Evolutionary conservation across 805 yeast species (phyloP).

Genomic region (Starmerella bombicola): DNA sequence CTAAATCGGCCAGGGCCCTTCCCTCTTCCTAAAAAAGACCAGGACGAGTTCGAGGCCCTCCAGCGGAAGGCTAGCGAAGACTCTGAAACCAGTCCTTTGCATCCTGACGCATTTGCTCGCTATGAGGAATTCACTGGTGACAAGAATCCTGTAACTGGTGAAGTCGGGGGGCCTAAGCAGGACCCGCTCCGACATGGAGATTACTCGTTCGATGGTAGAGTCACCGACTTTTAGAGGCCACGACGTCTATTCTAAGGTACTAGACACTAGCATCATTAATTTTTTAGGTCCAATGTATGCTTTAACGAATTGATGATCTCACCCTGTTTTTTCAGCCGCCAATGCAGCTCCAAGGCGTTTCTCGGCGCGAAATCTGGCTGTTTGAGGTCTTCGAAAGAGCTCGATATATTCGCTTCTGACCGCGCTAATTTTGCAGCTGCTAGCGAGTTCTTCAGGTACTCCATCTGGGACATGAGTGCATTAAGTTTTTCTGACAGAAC

Average conservation of each 20-base stretch:
- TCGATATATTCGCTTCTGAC: background rate
- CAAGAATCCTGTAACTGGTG: slow-evolving; percentile 85
- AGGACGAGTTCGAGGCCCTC: slow-evolving; percentile 80
- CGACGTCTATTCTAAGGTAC: background rate
- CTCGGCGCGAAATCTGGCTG: background rate
- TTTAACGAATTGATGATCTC: slow-evolving; percentile 5
- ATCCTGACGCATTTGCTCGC: slow-evolving; percentile 55
- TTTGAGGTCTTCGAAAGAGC: background rate
- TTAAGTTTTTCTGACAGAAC: slow-evolving; percentile 26
- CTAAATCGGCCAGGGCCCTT: slow-evolving; percentile 46
- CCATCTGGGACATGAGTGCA: slow-evolving; percentile 15
- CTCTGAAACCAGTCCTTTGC: slow-evolving; percentile 34
- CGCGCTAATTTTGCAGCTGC: background rate
- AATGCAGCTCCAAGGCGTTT: slow-evolving; percentile 4
- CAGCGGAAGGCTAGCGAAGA: slow-evolving; percentile 63
- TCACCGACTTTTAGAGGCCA: slow-evolving; percentile 65
- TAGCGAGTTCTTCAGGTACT: background rate
- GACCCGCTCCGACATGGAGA: slow-evolving; percentile 88
- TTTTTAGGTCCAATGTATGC: background rate
- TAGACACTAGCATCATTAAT: background rate
- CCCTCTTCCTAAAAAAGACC: slow-evolving; percentile 62
- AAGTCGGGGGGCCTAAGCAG: slow-evolving; percentile 93
- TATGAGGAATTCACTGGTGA: slow-evolving; percentile 95
- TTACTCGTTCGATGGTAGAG: slow-evolving; percentile 92
- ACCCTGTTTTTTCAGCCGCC: slow-evolving; percentile 12